A percentile compares a stretch with the other conserved stretches of the same genome.
phyloP scores from a whole-genome alignment of 176 grass and related monocot genomes.

The Cymbopogon citratus region DNA sequence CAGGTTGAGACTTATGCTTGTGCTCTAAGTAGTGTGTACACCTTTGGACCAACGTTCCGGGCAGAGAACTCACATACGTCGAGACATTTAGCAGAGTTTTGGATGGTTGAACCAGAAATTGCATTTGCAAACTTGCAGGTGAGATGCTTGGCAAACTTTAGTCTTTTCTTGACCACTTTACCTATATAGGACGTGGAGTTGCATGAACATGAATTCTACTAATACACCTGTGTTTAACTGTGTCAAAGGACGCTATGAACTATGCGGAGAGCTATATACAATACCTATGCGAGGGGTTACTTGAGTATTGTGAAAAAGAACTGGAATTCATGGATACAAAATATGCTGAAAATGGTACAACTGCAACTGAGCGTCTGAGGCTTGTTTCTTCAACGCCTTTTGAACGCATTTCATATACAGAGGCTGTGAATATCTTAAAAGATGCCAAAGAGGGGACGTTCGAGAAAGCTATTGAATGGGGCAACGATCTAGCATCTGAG shows the following conservation, averaged over 20 bases:
- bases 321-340: slow-evolving; percentile 93
- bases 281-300: slow-evolving; percentile 89
- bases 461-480: slow-evolving; percentile 87
- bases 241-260: slow-evolving; percentile 82
- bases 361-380: slow-evolving; percentile 62
- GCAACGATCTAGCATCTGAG: slow-evolving; percentile 91
- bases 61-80: slow-evolving; percentile 91
- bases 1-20: slow-evolving; percentile 95
- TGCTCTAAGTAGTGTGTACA: slow-evolving; percentile 83
- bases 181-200: too few relatives aligned
- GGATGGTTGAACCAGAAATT: slow-evolving; percentile 99
- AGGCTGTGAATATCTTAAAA: slow-evolving; percentile 68
- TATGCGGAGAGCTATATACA: slow-evolving; percentile 78
- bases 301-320: slow-evolving; percentile 65
- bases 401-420: slow-evolving; percentile 74
- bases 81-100: slow-evolving; percentile 89
- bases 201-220: too few relatives aligned
- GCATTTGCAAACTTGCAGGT: slow-evolving; percentile 97
- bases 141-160: neutral
- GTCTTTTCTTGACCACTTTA: too few relatives aligned
- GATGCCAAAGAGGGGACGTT: slow-evolving; percentile 61
- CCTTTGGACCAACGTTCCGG: slow-evolving; percentile 93
- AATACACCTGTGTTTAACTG: neutral
- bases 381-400: slow-evolving; percentile 76
- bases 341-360: slow-evolving; percentile 41